A percentile compares a stretch with the other conserved stretches of the same genome.
Evolutionary conservation across 768 basidiomycete species (phyloP).

Genomic region (Kwoniella heveanensis): DNA sequence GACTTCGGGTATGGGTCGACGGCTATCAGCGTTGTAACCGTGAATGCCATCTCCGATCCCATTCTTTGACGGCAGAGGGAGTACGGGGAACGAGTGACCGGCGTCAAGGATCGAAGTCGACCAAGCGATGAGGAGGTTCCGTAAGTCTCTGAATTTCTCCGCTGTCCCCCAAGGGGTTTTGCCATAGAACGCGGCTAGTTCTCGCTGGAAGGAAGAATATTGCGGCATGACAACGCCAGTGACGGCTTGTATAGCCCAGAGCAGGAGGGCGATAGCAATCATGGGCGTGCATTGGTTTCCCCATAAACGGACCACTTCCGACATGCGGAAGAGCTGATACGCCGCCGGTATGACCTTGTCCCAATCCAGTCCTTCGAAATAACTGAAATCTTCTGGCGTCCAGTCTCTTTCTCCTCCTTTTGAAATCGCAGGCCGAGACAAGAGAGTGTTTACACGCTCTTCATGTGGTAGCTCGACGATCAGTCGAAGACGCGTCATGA

Average conservation of each 20-base stretch:
- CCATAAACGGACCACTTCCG: slow-evolving; percentile 32
- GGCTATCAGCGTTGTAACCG: slow-evolving; percentile 29
- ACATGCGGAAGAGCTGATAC: slow-evolving; percentile 29
- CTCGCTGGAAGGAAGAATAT: slow-evolving; percentile 7
- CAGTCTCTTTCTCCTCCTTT: slow-evolving; percentile 22
- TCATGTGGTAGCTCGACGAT: slow-evolving; percentile 11
- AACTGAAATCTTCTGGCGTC: slow-evolving; percentile 22
- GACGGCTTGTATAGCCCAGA: slow-evolving; percentile 19
- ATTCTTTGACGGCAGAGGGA: slow-evolving; percentile 20
- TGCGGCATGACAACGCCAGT: slow-evolving; percentile 19
- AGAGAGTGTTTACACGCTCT: slow-evolving; percentile 12
- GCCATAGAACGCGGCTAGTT: slow-evolving; percentile 25
- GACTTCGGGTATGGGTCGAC: slow-evolving; percentile 33
- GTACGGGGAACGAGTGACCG: slow-evolving; percentile 23
- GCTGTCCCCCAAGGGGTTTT: slow-evolving; percentile 4
- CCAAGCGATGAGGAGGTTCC: slow-evolving; percentile 36
- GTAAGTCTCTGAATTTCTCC: slow-evolving; percentile 19
- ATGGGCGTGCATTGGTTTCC: neutral
- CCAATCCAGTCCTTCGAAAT: slow-evolving; percentile 24
- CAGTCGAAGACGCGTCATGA: slow-evolving; percentile 11
- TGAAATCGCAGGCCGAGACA: neutral
- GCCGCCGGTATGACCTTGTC: slow-evolving; percentile 24
- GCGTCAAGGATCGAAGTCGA: slow-evolving; percentile 37
- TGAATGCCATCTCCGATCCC: slow-evolving; percentile 29
- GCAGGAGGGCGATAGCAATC: slow-evolving; percentile 21